phyloP scores from a whole-genome alignment of 2,329 filamentous ascomycete species.

The Cladophialophora immunda region DNA sequence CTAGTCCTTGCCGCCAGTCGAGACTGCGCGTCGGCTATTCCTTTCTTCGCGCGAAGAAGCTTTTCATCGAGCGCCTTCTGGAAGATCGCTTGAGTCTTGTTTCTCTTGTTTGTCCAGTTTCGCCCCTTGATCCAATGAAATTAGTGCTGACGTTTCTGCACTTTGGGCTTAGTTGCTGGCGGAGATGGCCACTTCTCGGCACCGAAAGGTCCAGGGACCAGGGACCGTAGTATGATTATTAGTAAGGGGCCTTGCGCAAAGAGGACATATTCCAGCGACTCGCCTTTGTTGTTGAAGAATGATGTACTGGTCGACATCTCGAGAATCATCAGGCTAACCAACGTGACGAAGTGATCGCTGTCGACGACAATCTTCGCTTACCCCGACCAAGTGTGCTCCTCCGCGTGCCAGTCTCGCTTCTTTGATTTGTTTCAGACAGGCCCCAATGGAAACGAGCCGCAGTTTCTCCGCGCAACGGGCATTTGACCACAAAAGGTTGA shows the following conservation, averaged over 20 bases:
- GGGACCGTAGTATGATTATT: background rate
- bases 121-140: slow-evolving; percentile 16
- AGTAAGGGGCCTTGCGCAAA: background rate
- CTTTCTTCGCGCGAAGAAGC: slow-evolving; percentile 4
- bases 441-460: background rate
- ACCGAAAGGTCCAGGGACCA: background rate
- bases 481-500: slow-evolving; percentile 1
- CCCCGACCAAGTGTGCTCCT: background rate
- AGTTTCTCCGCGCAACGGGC: slow-evolving; percentile 5
- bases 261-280: background rate
- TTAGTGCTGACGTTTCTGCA: slow-evolving; percentile 19
- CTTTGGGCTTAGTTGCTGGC: slow-evolving; percentile 10
- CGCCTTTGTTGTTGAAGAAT: background rate
- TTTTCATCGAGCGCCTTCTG: slow-evolving; percentile 3
- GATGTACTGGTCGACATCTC: background rate
- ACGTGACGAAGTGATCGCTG: background rate
- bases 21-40: background rate
- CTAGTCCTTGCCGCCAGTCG: background rate
- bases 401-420: background rate
- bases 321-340: background rate
- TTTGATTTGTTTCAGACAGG: background rate
- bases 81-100: slow-evolving; percentile 16
- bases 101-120: background rate
- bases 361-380: background rate
- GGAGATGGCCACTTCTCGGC: slow-evolving; percentile 6